Base-by-base conservation (phyloP, 148 eudicot genomes). In the Nepenthes mirabilis region DNA sequence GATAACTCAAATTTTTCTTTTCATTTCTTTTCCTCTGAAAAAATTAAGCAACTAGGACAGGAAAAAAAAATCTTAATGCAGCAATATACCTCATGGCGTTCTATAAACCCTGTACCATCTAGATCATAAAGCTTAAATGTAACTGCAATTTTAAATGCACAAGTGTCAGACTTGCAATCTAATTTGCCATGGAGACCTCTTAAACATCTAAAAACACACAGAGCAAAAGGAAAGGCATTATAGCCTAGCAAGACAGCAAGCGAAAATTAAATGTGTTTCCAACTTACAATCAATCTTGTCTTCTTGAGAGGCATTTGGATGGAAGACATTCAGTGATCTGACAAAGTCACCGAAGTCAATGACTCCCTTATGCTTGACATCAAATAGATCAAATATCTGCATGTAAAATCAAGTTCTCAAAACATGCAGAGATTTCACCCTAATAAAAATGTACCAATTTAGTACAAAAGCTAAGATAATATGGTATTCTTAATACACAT, bases 331-430 rank as follows among this genome's bases (percentile, higher is more conserved):
- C 1, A 90, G 82, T 60, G 91, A 70, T 77, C 85, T 73, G 47
- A 90, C 95, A 69, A 90, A 90, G 76, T 90, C 97, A 49, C 87
- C 97, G 68, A 90, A 90, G 73, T 90, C 97, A 66, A 90, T 86
- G 36, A 77, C 88, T 32, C 97, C 97, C 72, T 76, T 90, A 14
- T 70, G 79, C 65, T 87, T 84, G 61, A 77, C 95, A 73, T 90
- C 97, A 76, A 90, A 90, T 52, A 90, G 79, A 69, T 90, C 91
- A 78, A 90, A 90, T 34, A 90, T 81, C 97, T 90, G 91, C 66
- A 65, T n/a, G 37, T 65, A 66, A 12, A 11, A 43, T 14, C 12
- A 11, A 36, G 8, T 6, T 40, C 40, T 60, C 60, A 49, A 7
- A 33, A 55, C 1, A 8, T 40, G 6, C 8, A 8, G 11, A 49